Evolutionary conservation across 129 eudicot genomes (phyloP).

Genomic region (Heracleum sosnowskyi): DNA sequence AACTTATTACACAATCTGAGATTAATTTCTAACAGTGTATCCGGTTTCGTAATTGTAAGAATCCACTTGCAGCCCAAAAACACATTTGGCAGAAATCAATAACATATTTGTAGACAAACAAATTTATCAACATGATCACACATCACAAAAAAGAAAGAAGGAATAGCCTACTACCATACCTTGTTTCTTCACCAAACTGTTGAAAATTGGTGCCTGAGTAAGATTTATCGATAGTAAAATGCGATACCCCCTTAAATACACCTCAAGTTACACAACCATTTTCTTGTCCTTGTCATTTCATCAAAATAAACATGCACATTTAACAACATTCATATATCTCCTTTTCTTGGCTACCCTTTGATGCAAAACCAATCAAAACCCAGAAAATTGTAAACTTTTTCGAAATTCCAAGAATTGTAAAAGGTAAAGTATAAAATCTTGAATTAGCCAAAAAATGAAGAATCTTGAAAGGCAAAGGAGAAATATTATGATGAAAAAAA

Average conservation of each 20-base stretch:
- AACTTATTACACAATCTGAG: no score
- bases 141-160: not conserved
- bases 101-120: not conserved
- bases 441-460: no score
- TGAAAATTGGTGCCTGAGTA: not conserved
- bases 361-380: conserved; percentile 6
- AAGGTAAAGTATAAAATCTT: not conserved
- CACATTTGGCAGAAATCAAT: not conserved
- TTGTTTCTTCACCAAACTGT: not conserved
- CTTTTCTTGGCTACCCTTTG: not conserved
- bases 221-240: not conserved
- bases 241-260: not conserved
- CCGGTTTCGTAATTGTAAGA: not conserved
- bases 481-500: not conserved
- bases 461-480: not conserved
- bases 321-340: not conserved
- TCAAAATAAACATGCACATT: not conserved
- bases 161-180: not conserved
- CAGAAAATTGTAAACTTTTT: not conserved
- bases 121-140: not conserved
- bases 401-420: not conserved
- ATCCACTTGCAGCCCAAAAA: not conserved
- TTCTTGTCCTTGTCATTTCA: not conserved
- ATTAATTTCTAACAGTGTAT: no score
- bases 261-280: not conserved